A percentile compares a stretch with the other conserved stretches of the same genome.
These are phyloP conservation scores for Gnetum montanum DNA, from an alignment of 75 land plant genomes.

Conservation along the genomic window DNA sequence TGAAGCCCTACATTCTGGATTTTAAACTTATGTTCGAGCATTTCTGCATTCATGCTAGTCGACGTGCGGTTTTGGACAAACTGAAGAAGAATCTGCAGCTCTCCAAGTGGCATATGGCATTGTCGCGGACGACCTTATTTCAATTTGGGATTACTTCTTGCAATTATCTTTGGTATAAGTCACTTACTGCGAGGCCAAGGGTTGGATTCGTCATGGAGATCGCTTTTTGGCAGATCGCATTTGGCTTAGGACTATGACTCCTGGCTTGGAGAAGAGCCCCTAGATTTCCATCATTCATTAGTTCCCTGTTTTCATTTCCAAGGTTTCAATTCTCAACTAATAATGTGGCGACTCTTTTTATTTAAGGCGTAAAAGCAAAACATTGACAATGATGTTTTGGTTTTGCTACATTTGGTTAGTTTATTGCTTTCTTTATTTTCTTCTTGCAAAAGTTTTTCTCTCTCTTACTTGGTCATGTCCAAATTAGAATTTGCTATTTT, in stretches of 20 bases:
- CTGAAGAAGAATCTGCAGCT: slow-evolving; percentile 45
- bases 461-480: too few relatives aligned
- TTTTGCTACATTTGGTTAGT: too few relatives aligned
- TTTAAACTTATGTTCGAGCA: slow-evolving; percentile 70
- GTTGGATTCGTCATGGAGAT: slow-evolving; percentile 25
- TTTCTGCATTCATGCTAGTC: slow-evolving; percentile 52
- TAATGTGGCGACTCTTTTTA: too few relatives aligned
- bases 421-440: too few relatives aligned
- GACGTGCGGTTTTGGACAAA: slow-evolving; percentile 45
- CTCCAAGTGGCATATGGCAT: slow-evolving; percentile 44
- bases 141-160: slow-evolving; percentile 58
- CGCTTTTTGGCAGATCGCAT: slow-evolving; percentile 57
- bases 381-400: too few relatives aligned
- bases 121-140: slow-evolving; percentile 45
- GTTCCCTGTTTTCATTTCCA: too few relatives aligned
- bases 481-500: too few relatives aligned
- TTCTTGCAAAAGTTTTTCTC: too few relatives aligned
- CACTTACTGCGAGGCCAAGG: slow-evolving; percentile 56
- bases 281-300: too few relatives aligned
- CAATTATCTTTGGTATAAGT: slow-evolving; percentile 59
- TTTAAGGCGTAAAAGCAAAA: too few relatives aligned
- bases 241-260: slow-evolving; percentile 54
- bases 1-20: slow-evolving; percentile 52
- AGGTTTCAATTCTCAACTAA: too few relatives aligned
- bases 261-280: too few relatives aligned